These are phyloP conservation scores for Keqinozyma sinolaborantium DNA, from an alignment of 1,139 yeast genomes.

Conservation along the genomic window DNA sequence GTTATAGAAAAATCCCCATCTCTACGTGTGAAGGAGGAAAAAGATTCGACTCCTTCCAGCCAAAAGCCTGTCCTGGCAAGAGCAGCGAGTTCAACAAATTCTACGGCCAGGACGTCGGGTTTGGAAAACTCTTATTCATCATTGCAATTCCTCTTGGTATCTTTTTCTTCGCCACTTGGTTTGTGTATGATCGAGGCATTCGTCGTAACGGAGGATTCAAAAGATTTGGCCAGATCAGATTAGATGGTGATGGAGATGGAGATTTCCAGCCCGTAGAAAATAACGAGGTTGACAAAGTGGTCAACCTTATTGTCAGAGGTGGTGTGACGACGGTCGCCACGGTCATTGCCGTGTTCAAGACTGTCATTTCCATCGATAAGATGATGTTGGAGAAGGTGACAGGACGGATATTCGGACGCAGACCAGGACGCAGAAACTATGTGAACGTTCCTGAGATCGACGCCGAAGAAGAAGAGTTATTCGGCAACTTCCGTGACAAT, in stretches of 20 bases:
- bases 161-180: slow-evolving; percentile 58
- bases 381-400: slow-evolving; percentile 32
- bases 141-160: slow-evolving; percentile 56
- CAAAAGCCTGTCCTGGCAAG: slow-evolving; percentile 86
- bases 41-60: slow-evolving; percentile 59
- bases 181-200: slow-evolving; percentile 79
- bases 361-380: slow-evolving; percentile 32
- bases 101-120: slow-evolving; percentile 57
- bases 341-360: slow-evolving; percentile 36
- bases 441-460: slow-evolving; percentile 43
- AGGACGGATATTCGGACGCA: slow-evolving; percentile 33
- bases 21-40: slow-evolving; percentile 46
- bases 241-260: slow-evolving; percentile 63
- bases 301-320: slow-evolving; percentile 57
- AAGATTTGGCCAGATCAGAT: slow-evolving; percentile 80
- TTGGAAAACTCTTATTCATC: slow-evolving; percentile 49
- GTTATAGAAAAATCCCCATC: slow-evolving; percentile 43
- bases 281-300: slow-evolving; percentile 58
- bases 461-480: slow-evolving; percentile 47
- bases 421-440: slow-evolving; percentile 41
- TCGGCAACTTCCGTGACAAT: slow-evolving; percentile 45
- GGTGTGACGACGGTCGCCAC: slow-evolving; percentile 55
- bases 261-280: slow-evolving; percentile 63
- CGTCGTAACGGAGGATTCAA: slow-evolving; percentile 78
- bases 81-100: slow-evolving; percentile 58